A percentile compares a stretch with the other conserved stretches of the same genome.
Evolutionary conservation across 2,329 filamentous ascomycete genomes (phyloP).

Genomic region (Diplocarpon rosae): DNA sequence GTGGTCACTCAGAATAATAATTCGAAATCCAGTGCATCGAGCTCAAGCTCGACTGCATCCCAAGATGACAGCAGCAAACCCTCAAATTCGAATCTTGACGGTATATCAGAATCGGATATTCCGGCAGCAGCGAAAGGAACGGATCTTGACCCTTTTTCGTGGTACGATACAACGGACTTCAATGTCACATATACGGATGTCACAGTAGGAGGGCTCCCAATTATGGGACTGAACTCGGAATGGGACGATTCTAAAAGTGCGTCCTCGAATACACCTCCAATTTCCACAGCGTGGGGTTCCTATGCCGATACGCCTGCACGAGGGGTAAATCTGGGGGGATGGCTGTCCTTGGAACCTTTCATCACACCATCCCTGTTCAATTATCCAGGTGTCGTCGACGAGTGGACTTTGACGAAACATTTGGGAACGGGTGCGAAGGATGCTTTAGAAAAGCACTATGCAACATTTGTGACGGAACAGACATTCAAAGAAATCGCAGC

Average conservation of each 20-base stretch:
- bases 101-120: slow-evolving; percentile 35
- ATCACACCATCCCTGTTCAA: slow-evolving; percentile 88
- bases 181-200: slow-evolving; percentile 87
- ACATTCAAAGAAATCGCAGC: slow-evolving; percentile 76
- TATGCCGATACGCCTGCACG: slow-evolving; percentile 73
- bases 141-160: slow-evolving; percentile 79
- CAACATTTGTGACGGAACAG: slow-evolving; percentile 72
- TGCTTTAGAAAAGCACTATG: slow-evolving; percentile 83
- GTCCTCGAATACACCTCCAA: slow-evolving; percentile 68
- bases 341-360: slow-evolving; percentile 88
- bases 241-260: slow-evolving; percentile 78
- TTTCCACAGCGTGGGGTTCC: slow-evolving; percentile 63
- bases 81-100: slow-evolving; percentile 37
- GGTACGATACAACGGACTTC: slow-evolving; percentile 83
- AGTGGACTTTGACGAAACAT: slow-evolving; percentile 66
- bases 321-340: slow-evolving; percentile 87
- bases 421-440: slow-evolving; percentile 54
- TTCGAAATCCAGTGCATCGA: slow-evolving; percentile 11
- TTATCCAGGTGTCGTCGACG: slow-evolving; percentile 67
- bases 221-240: slow-evolving; percentile 77
- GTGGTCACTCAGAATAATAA: slow-evolving; percentile 49
- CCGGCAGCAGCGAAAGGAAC: slow-evolving; percentile 60
- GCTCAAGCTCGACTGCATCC: slow-evolving; percentile 5
- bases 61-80: slow-evolving; percentile 15
- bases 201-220: slow-evolving; percentile 72